phyloP scores from a whole-genome alignment of 2,329 filamentous ascomycete species.

The Nemania sp. region DNA sequence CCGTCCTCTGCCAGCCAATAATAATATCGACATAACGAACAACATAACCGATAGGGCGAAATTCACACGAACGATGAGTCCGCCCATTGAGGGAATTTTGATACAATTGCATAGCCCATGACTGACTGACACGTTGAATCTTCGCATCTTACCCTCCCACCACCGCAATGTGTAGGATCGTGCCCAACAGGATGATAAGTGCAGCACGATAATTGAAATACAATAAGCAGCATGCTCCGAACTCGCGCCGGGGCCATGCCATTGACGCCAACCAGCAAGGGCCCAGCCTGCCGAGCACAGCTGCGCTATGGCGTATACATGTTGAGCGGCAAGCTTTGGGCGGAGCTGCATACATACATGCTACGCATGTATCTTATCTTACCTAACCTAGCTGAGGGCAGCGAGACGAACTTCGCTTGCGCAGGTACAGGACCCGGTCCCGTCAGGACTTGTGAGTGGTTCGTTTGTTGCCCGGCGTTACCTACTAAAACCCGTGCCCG shows the following conservation, averaged over 20 bases:
- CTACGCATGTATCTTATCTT: constrained; percentile 11
- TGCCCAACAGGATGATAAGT: neutral
- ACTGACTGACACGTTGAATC: constrained; percentile 35
- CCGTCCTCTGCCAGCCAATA: constrained; percentile 2
- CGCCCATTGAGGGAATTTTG: neutral
- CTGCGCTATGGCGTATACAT: neutral
- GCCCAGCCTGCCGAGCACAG: neutral
- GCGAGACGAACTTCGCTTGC: constrained; percentile 24
- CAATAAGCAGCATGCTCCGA: neutral
- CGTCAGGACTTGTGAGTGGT: neutral
- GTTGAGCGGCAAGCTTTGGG: neutral
- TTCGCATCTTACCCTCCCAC: neutral
- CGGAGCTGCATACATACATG: neutral
- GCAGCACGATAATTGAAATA: neutral
- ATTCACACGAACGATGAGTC: neutral
- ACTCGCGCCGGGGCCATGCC: neutral
- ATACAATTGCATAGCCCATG: constrained; percentile 10
- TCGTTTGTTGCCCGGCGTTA: neutral
- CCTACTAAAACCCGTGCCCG: neutral
- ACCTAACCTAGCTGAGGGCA: constrained; percentile 25
- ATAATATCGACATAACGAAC: neutral
- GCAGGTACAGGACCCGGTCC: constrained; percentile 24
- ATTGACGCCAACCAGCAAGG: neutral
- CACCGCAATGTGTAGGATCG: neutral
- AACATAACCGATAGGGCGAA: constrained; percentile 5